A percentile compares a stretch with the other conserved stretches of the same genome.
Evolutionary conservation across 1,284 basidiomycete species (phyloP).

Genomic region (Cryptococcus wingfieldii): DNA sequence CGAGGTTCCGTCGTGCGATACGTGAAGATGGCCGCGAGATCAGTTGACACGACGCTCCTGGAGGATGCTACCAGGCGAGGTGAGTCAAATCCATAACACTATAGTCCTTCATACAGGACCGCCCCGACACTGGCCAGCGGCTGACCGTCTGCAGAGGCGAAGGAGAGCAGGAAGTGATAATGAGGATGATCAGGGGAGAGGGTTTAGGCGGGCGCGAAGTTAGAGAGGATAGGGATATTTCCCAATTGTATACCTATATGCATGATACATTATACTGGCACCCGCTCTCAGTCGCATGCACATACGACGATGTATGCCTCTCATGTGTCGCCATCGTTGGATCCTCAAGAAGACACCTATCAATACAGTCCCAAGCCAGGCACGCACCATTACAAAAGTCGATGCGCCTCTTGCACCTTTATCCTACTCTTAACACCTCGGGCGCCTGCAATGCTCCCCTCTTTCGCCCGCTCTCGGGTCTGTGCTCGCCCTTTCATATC

Average conservation of each 20-base stretch:
- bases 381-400: background rate
- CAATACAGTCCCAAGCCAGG: too few species aligned
- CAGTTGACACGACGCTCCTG: slow-evolving; percentile 90
- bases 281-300: background rate
- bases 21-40: slow-evolving; percentile 85
- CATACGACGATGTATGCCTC: too few species aligned
- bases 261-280: slow-evolving; percentile 13
- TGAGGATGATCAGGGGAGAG: background rate
- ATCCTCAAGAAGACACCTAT: too few species aligned
- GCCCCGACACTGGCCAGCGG: background rate
- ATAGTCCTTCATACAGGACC: background rate
- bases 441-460: background rate
- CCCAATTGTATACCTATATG: slow-evolving; percentile 10
- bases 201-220: background rate
- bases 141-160: slow-evolving; percentile 29
- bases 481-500: background rate
- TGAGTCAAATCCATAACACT: slow-evolving; percentile 44
- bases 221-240: too few species aligned
- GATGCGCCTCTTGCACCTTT: background rate
- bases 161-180: slow-evolving; percentile 35
- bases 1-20: slow-evolving; percentile 97
- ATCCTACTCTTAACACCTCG: background rate
- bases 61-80: slow-evolving; percentile 97
- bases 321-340: too few species aligned
- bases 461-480: background rate